These are phyloP conservation scores for Crepidotus variabilis DNA, from an alignment of 768 basidiomycete genomes.

Conservation along the genomic window DNA sequence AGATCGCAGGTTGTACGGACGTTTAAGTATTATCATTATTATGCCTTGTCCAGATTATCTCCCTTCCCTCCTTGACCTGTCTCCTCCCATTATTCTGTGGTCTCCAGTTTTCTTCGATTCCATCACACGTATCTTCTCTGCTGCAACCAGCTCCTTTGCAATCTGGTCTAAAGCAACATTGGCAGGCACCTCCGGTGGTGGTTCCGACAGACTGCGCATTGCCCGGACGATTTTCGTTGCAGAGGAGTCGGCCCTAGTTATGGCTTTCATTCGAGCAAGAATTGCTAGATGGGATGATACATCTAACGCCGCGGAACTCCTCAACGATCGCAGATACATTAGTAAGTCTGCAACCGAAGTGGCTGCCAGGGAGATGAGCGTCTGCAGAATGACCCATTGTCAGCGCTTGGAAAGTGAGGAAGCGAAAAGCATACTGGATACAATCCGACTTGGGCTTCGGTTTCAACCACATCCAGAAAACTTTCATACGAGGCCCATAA, in stretches of 20 bases:
- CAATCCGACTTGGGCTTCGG: slow-evolving; percentile 38
- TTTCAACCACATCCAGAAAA: slow-evolving; percentile 46
- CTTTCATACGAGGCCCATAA: slow-evolving; percentile 70
- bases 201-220: slow-evolving; percentile 46
- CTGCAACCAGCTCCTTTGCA: slow-evolving; percentile 60
- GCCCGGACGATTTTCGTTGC: slow-evolving; percentile 54
- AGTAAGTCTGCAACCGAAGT: slow-evolving; percentile 65
- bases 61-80: slow-evolving; percentile 14
- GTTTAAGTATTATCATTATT: slow-evolving; percentile 4
- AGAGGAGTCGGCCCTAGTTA: slow-evolving; percentile 44
- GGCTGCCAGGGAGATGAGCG: slow-evolving; percentile 48
- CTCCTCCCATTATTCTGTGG: slow-evolving; percentile 18
- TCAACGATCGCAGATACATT: slow-evolving; percentile 55
- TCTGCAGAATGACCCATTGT: slow-evolving; percentile 31
- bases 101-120: slow-evolving; percentile 26
- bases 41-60: slow-evolving; percentile 2
- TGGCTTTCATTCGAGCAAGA: slow-evolving; percentile 45
- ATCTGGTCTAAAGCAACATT: slow-evolving; percentile 52
- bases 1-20: slow-evolving; percentile 14
- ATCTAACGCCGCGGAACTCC: slow-evolving; percentile 50
- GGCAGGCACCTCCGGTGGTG: slow-evolving; percentile 39
- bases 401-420: not conserved
- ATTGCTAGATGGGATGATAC: slow-evolving; percentile 45
- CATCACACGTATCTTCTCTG: slow-evolving; percentile 61
- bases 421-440: slow-evolving; percentile 29